A percentile compares a stretch with the other conserved stretches of the same genome.
Conservation (phyloP, 1,139 yeast species). For the Pichia sp. region DNA sequence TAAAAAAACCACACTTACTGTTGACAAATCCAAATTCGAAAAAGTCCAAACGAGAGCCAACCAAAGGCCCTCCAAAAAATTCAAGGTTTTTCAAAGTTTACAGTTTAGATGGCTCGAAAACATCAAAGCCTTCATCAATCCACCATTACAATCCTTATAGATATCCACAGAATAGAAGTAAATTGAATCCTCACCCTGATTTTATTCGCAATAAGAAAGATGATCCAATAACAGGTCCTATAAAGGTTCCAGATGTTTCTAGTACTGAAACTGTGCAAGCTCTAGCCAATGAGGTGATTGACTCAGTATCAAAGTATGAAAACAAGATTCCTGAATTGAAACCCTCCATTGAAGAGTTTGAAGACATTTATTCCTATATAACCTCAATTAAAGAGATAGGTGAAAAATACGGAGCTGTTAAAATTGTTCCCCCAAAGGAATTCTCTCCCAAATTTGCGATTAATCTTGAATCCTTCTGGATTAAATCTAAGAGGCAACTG, state of each 20-base stretch:
- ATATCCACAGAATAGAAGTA: conserved; percentile 42
- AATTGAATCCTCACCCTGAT: conserved; percentile 39
- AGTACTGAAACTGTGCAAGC: background rate
- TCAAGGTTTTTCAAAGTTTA: conserved; percentile 38
- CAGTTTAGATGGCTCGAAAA: conserved; percentile 32
- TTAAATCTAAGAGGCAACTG: conserved; percentile 52
- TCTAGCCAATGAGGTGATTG: background rate
- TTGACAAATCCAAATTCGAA: conserved; percentile 12
- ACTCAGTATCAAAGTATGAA: conserved; percentile 2
- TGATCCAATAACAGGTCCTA: background rate
- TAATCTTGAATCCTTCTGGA: conserved; percentile 53
- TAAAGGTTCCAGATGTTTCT: background rate
- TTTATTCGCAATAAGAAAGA: conserved; percentile 17
- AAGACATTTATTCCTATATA: conserved; percentile 43
- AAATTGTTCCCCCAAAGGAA: conserved; percentile 51
- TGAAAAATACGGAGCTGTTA: conserved; percentile 63
- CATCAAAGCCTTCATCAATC: conserved; percentile 16
- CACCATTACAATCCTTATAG: conserved; percentile 43
- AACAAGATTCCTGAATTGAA: conserved; percentile 30
- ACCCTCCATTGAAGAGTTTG: conserved; percentile 26
- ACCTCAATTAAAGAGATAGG: conserved; percentile 48
- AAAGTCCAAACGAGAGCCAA: conserved; percentile 10
- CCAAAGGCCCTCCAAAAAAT: conserved; percentile 33
- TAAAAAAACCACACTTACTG: conserved; percentile 13
- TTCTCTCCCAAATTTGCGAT: conserved; percentile 39